Base-by-base conservation (phyloP, 2,329 filamentous ascomycete species). In the Talaromyces amestolkiae region DNA sequence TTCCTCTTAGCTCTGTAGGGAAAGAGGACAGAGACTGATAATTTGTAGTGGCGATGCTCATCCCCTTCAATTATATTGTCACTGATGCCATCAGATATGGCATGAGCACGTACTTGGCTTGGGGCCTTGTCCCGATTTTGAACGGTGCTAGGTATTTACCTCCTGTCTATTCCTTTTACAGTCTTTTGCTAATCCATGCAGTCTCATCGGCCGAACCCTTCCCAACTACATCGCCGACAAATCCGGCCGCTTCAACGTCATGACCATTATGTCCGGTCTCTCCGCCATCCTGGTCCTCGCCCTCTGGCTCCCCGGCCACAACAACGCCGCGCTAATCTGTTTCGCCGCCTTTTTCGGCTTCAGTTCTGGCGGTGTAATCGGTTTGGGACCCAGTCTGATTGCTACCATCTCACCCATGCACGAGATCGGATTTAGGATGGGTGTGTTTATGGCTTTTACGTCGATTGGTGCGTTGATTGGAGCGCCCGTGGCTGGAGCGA, bases 111-210 rank as follows among this genome's bases (percentile, higher is more conserved):
- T 69, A 75, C n/a, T 75, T 88, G 1, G 80, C 84, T 2, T 74
- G 77, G 19, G 87, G 87, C 68, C 76, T 87, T 3, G 73, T 87
- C 19, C 73, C 85, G 0, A 82, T 88, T 37, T 74, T 87, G 17
- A 86, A 86, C 69, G 82, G 77, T 5, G 75, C 76, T n/a, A 80
- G 75, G 76, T 78, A 72, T 67, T 70, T 65, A 1, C 5, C 39
- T 10, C 19, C 39, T 17, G 22, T 49, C 24, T 64, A 11, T 9
- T 9, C 17, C 9, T 19, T 17, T 17, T 19, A 6, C 27, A 31
- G 27, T 31, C 6, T 37, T 2, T 51, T 33, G n/a, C 22, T 59
- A 41, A 53, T 39, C 8, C 0, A 17, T 43, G 5, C 17, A 65
- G 63, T 1, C 70, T 77, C n/a, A 69, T 70, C 1, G 76, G 77